A percentile compares a stretch with the other conserved stretches of the same genome.
Conservation (phyloP, 2,329 filamentous ascomycete genomes). For the Dothideomycetes sp. region DNA sequence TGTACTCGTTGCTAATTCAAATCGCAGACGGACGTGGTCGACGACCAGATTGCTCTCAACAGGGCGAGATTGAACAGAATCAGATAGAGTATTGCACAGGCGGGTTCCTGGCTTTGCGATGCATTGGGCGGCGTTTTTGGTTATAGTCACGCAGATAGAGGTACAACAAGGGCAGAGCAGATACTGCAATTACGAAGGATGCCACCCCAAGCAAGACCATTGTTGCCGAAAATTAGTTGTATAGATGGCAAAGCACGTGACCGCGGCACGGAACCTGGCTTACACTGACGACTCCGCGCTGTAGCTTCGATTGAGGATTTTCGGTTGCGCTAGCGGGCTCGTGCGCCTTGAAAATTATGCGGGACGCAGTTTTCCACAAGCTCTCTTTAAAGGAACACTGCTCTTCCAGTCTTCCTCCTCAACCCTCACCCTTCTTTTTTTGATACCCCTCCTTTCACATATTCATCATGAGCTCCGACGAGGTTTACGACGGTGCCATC, state of each 20-base stretch:
- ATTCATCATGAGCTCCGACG: constrained; percentile 70
- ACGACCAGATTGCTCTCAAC: constrained; percentile 72
- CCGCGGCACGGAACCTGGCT: too few species aligned
- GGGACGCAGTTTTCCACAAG: too few species aligned
- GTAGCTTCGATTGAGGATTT: too few species aligned
- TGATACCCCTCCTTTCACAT: constrained; percentile 11
- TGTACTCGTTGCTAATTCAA: constrained; percentile 1
- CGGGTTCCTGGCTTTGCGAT: not conserved
- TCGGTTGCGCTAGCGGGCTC: too few species aligned
- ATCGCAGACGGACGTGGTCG: constrained; percentile 61
- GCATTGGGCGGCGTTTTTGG: not conserved
- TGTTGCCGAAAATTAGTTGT: not conserved
- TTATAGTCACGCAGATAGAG: not conserved
- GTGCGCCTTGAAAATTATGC: too few species aligned
- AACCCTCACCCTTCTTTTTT: constrained; percentile 8
- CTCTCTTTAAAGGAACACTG: constrained; percentile 1
- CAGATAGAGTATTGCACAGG: constrained; percentile 20
- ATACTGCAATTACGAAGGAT: too few species aligned
- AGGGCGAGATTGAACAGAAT: constrained; percentile 59
- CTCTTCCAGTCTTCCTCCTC: constrained; percentile 7
- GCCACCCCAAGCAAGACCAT: too few species aligned
- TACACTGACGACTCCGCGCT: too few species aligned
- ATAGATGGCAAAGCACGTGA: not conserved
- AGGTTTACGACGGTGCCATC: constrained; percentile 99
- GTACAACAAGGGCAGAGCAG: not conserved